phyloP scores from a whole-genome alignment of 768 basidiomycete species.

The Kwoniella dendrophila region DNA sequence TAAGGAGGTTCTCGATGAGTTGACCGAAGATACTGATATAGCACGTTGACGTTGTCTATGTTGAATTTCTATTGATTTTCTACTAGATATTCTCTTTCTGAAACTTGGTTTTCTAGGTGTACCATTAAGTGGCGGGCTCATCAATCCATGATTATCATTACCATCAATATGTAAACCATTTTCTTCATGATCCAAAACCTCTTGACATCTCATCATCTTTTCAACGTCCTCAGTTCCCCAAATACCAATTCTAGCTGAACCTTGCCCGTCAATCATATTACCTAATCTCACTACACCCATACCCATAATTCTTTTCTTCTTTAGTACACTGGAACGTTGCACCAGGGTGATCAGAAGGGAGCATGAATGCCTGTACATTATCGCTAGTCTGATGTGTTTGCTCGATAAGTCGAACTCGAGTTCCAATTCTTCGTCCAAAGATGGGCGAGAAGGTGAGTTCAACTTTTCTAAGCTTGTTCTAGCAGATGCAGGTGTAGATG shows the following conservation, averaged over 20 bases:
- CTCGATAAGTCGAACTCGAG: constrained; percentile 43
- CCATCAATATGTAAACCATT: not conserved
- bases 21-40: constrained; percentile 9
- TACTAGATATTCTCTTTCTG: constrained; percentile 1
- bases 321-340: constrained; percentile 32
- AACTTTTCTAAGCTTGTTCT: constrained; percentile 4
- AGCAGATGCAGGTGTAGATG: not conserved
- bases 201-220: constrained; percentile 33
- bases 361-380: constrained; percentile 54
- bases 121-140: not conserved
- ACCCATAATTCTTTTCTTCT: constrained; percentile 46
- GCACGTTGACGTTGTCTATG: not conserved
- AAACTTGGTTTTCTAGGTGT: constrained; percentile 8
- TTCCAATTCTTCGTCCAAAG: constrained; percentile 12
- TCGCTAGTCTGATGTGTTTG: constrained; percentile 42
- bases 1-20: constrained; percentile 4
- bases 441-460: not conserved
- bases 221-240: constrained; percentile 40
- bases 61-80: not conserved
- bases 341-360: constrained; percentile 49
- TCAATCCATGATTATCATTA: not conserved
- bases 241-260: not conserved
- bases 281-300: constrained; percentile 43
- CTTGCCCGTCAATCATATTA: constrained; percentile 24
- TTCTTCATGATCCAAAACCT: constrained; percentile 7